Conservation (phyloP, 345 rosid genomes). For the Camelina neglecta region DNA sequence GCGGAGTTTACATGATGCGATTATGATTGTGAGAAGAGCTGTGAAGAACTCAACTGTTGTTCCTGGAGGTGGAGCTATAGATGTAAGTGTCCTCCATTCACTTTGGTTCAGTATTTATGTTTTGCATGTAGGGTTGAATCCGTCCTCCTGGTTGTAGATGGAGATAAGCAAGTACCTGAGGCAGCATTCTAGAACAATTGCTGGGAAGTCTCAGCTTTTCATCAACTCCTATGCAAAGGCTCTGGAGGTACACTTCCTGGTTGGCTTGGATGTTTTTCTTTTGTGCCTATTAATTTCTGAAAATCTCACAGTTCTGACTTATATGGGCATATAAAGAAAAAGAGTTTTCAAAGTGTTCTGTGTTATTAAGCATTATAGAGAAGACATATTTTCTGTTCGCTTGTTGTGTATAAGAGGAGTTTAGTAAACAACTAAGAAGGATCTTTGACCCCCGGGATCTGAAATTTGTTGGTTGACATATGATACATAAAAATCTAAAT, state of each 20-base stretch:
- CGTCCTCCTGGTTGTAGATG: conserved; percentile 64
- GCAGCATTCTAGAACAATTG: conserved; percentile 94
- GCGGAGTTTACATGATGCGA: conserved; percentile 98
- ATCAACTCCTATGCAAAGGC: conserved; percentile 98
- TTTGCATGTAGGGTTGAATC: neutral
- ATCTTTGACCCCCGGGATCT: neutral
- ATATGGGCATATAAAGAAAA: neutral
- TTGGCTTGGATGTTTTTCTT: conserved; percentile 20
- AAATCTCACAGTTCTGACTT: neutral
- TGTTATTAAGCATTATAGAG: neutral
- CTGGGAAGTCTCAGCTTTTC: conserved; percentile 95
- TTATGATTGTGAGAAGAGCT: conserved; percentile 99
- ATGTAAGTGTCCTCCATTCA: conserved; percentile 60
- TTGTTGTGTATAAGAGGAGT: neutral
- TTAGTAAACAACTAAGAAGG: conserved; percentile 1
- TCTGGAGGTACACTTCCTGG: conserved; percentile 69
- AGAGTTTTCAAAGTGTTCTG: neutral
- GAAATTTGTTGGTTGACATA: neutral
- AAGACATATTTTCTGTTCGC: neutral
- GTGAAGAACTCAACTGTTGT: conserved; percentile 95
- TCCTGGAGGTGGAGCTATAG: conserved; percentile 99
- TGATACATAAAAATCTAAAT: neutral
- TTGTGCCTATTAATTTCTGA: neutral
- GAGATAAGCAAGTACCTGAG: conserved; percentile 91
- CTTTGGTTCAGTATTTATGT: neutral